phyloP scores from a whole-genome alignment of 208 protist species.

The Polymyxa betae region DNA sequence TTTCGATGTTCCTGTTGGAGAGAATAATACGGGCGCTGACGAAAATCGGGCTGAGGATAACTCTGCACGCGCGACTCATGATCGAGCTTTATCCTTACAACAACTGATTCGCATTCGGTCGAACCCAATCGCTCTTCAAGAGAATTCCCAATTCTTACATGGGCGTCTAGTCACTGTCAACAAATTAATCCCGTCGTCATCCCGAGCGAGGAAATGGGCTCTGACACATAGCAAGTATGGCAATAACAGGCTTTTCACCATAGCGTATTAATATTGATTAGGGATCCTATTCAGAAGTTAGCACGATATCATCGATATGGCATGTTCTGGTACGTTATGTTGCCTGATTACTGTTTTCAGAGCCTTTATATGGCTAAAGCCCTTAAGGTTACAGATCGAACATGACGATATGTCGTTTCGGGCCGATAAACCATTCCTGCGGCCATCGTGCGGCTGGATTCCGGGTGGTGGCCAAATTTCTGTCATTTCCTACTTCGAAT shows the following conservation, averaged over 20 bases:
- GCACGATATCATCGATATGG: background rate
- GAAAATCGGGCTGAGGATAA: background rate
- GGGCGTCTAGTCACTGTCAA: background rate
- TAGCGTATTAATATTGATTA: no score
- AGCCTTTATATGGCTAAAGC: no score
- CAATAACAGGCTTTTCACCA: no score
- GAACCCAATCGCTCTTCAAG: background rate
- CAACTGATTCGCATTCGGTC: background rate
- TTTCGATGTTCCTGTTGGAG: background rate
- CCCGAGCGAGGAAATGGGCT: background rate
- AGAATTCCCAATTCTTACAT: background rate
- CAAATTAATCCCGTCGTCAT: background rate
- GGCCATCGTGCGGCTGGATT: background rate
- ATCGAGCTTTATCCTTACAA: no score
- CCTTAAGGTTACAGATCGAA: background rate
- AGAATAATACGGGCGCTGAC: background rate
- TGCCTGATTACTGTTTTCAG: background rate
- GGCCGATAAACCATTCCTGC: background rate
- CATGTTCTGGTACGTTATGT: conserved; percentile 11
- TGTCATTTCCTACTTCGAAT: background rate
- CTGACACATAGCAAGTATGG: background rate
- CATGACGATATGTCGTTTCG: conserved; percentile 1
- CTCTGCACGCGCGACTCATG: no score
- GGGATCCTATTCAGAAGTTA: background rate
- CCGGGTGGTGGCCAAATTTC: background rate